These are phyloP conservation scores for Alternaria ventricosa DNA, from an alignment of 2,329 filamentous ascomycete genomes.

Conservation along the genomic window DNA sequence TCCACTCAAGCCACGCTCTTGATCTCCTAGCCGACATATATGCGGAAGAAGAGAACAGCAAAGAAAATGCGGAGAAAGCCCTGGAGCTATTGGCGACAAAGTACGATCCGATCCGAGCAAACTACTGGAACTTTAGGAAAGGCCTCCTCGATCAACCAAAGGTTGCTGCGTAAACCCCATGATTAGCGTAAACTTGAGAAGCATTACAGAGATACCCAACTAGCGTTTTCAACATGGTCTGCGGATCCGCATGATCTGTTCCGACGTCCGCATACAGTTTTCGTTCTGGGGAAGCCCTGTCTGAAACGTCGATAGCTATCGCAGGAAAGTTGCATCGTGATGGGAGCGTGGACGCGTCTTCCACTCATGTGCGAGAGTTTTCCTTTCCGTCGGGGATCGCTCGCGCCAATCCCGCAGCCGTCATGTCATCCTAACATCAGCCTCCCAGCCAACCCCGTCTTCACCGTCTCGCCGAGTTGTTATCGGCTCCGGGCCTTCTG, in stretches of 20 bases:
- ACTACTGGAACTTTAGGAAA: conserved; percentile 88
- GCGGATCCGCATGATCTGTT: conserved; percentile 21
- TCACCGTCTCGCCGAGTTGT: conserved; percentile 20
- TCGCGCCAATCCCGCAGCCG: conserved; percentile 25
- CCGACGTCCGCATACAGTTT: background rate
- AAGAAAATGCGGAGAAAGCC: conserved; percentile 70
- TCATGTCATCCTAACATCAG: conserved; percentile 11
- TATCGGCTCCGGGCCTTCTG: conserved; percentile 20
- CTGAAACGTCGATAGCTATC: conserved; percentile 14
- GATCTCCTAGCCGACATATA: conserved; percentile 76
- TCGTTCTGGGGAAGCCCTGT: conserved; percentile 1
- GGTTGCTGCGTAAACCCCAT: conserved; percentile 27
- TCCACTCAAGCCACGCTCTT: conserved; percentile 68
- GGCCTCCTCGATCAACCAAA: conserved; percentile 35
- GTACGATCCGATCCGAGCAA: conserved; percentile 89
- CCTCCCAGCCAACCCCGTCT: conserved; percentile 12
- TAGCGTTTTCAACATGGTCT: conserved; percentile 24
- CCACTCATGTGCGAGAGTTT: conserved; percentile 16
- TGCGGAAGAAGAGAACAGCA: conserved; percentile 58
- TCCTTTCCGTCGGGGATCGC: conserved; percentile 26
- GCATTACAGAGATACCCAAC: conserved; percentile 31
- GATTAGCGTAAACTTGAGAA: conserved; percentile 2
- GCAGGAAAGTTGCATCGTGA: conserved; percentile 17
- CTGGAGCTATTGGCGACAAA: conserved; percentile 77
- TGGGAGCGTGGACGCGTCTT: conserved; percentile 11